These are phyloP conservation scores for Phytopythium montanum DNA, from an alignment of 352 stramenopile species.

Conservation along the genomic window DNA sequence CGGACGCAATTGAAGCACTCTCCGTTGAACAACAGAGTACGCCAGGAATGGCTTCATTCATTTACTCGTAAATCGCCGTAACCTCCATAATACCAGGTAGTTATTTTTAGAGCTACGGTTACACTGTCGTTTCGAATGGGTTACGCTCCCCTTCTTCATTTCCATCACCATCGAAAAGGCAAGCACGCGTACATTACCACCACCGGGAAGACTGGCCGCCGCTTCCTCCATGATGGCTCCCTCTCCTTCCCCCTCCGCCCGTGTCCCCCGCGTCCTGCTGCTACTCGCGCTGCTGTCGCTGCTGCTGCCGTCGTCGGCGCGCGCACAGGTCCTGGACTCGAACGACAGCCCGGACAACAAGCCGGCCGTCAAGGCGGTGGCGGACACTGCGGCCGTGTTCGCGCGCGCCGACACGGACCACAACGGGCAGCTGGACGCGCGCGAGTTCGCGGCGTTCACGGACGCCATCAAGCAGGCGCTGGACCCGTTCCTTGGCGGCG, in stretches of 20 bases:
- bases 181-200: too few species aligned
- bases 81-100: too few species aligned
- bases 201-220: background rate
- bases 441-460: conserved; percentile 67
- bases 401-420: conserved; percentile 66
- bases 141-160: background rate
- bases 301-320: conserved; percentile 16
- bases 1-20: too few species aligned
- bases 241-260: background rate
- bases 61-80: too few species aligned
- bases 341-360: conserved; percentile 14
- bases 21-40: too few species aligned
- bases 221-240: background rate
- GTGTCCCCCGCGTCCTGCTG: conserved; percentile 9
- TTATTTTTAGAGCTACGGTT: too few species aligned
- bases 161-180: background rate
- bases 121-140: too few species aligned
- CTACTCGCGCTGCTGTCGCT: conserved; percentile 19
- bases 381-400: conserved; percentile 40
- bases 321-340: conserved; percentile 2
- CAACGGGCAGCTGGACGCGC: conserved; percentile 59
- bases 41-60: too few species aligned
- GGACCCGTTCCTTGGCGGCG: conserved; percentile 38
- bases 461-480: conserved; percentile 47
- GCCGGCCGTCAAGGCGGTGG: conserved; percentile 9